Evolutionary conservation across 2,329 filamentous ascomycete species (phyloP), one percentile per base, ranked within the genome.

Genomic region (Dactylellina leptospora): DNA sequence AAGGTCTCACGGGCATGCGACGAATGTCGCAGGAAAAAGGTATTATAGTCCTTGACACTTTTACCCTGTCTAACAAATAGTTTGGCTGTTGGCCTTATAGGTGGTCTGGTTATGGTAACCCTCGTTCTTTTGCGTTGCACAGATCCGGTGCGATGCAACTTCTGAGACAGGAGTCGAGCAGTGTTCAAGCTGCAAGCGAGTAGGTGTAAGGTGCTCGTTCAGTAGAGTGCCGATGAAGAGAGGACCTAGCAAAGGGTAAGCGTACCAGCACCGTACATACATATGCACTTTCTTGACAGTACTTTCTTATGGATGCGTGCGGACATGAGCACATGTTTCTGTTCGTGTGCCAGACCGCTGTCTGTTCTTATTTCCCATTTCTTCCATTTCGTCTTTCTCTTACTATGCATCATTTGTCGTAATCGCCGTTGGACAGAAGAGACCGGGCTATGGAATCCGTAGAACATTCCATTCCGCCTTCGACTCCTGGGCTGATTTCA

Each of bases 1-100:
- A 96, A 96, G 79, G 91, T 95, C 4, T 96, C 92, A 9, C 85
- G 92, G 36, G 92, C 92, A 1, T 96, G 92, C 77, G 92, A 96
- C 78, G 91, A 96, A 78, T 96, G 92, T 78, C 85, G 92, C 44
- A 86, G 92, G 61, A 96, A 96, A 80, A 96, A 93, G 82, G 83
- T 85, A 73, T 68, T 73, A 62, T 73, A 55, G 44, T 33, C 78
- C 55, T 75, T 69, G 62, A 59, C 30, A 48, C 73, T 40, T 56
- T 75, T 59, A 54, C 40, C 51, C 55, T 28, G 54, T 71, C 58
- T 47, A 27, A 64, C 72, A 58, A 42, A 51, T 56, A 48, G 71
- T 68, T 73, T 74, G 74, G 66, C 58, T 40, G 58, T 61, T 62
- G 74, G 50, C 27, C 53, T 53, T 73, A 64, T 68, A 60, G 76